Conservation (phyloP, 176 grass and related monocot genomes). For the Pharus latifolius region DNA sequence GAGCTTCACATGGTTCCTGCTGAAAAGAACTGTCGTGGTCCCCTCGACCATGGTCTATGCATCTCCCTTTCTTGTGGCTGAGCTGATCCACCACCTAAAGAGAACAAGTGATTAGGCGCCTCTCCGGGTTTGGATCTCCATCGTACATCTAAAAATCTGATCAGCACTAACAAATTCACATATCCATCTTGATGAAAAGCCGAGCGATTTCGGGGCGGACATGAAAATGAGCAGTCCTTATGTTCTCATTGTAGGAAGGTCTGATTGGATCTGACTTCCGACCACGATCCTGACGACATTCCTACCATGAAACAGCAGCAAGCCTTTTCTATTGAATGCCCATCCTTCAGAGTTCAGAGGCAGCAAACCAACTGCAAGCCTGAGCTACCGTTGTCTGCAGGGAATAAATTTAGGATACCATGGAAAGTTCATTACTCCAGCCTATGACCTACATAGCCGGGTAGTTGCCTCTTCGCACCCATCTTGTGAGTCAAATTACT, state of each 20-base stretch:
- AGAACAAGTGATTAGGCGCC: not conserved
- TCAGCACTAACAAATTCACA: not conserved
- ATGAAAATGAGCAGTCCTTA: not conserved
- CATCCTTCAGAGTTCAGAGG: not conserved
- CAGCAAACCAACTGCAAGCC: not conserved
- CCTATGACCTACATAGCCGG: not conserved
- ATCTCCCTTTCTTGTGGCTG: not conserved
- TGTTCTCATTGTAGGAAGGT: not conserved
- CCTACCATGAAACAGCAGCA: not conserved
- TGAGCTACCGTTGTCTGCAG: not conserved
- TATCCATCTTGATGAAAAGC: not conserved
- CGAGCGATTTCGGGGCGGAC: not conserved
- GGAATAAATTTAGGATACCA: not conserved
- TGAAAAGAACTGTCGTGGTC: conserved; percentile 6
- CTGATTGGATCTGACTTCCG: too few relatives aligned
- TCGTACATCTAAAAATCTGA: not conserved
- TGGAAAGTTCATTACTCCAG: not conserved
- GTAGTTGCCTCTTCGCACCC: not conserved
- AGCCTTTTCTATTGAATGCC: not conserved
- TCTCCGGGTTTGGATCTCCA: not conserved
- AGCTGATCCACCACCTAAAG: conserved; percentile 4
- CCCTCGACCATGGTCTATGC: not conserved
- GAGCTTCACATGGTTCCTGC: conserved; percentile 27
- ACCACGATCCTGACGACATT: too few relatives aligned
- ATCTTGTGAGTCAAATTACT: not conserved